Conservation (phyloP, 2,329 filamentous ascomycete genomes). For the Fusarium austroafricanum region DNA sequence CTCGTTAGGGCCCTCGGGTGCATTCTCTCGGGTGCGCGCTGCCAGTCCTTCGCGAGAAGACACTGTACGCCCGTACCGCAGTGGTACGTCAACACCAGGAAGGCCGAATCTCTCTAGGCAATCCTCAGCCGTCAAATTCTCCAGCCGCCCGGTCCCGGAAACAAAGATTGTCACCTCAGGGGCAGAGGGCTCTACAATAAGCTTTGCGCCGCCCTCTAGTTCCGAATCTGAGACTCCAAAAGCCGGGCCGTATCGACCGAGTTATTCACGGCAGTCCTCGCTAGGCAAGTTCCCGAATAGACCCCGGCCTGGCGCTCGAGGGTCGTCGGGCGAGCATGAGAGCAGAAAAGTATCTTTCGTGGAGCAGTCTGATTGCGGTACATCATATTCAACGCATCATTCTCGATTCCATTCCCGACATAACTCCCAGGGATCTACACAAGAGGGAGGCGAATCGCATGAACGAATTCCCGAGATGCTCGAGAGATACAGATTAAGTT, state of each 20-base stretch:
- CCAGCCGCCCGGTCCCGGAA: constrained; percentile 77
- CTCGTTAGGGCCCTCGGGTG: constrained; percentile 6
- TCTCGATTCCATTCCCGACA: constrained; percentile 53
- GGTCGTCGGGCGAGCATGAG: constrained; percentile 64
- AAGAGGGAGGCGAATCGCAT: constrained; percentile 51
- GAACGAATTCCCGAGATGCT: constrained; percentile 60
- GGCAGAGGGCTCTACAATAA: constrained; percentile 71
- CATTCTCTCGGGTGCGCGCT: constrained; percentile 38
- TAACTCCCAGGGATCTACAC: constrained; percentile 50
- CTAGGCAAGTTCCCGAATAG: constrained; percentile 70
- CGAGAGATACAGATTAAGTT: constrained; percentile 52
- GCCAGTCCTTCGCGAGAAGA: constrained; percentile 43
- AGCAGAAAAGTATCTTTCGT: constrained; percentile 74
- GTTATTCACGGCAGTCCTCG: constrained; percentile 59
- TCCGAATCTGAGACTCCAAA: constrained; percentile 46
- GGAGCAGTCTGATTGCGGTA: constrained; percentile 49
- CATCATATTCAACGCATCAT: constrained; percentile 33
- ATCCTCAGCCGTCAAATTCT: constrained; percentile 71
- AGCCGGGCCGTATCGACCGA: constrained; percentile 50
- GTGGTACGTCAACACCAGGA: constrained; percentile 43
- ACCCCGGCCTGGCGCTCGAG: constrained; percentile 69
- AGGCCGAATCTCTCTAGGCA: constrained; percentile 65
- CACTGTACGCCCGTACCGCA: constrained; percentile 35
- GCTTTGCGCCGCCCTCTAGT: constrained; percentile 67
- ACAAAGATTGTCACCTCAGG: constrained; percentile 71